phyloP scores from a whole-genome alignment of 108 stramenopile genomes.

The Epithemia pelagica region DNA sequence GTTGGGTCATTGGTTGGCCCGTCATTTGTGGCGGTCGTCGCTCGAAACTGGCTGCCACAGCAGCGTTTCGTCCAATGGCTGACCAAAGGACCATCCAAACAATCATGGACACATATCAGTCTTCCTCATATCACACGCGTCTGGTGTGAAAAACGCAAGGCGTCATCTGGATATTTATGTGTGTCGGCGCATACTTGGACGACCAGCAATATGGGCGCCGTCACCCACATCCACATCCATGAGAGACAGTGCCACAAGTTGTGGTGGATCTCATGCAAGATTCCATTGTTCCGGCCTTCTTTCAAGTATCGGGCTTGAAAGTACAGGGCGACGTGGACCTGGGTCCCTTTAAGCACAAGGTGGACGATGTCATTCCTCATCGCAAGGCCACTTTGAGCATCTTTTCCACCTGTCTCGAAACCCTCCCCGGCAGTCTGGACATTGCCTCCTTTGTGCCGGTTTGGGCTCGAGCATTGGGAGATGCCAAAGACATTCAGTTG shows the following conservation, averaged over 20 bases:
- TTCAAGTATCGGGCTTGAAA: constrained; percentile 70
- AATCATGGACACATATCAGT: too few relatives aligned
- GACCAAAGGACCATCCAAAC: too few relatives aligned
- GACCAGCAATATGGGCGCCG: too few relatives aligned
- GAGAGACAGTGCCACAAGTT: constrained; percentile 74
- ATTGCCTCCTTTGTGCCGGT: constrained; percentile 69
- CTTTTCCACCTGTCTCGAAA: constrained; percentile 87
- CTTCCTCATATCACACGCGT: too few relatives aligned
- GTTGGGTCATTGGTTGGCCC: constrained; percentile 37
- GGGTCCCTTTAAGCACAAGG: constrained; percentile 96
- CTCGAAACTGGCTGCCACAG: too few relatives aligned
- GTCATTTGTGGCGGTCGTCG: not conserved
- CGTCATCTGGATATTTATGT: too few relatives aligned
- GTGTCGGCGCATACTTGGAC: too few relatives aligned
- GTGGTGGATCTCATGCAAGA: constrained; percentile 65
- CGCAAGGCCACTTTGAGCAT: constrained; percentile 90
- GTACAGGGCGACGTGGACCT: constrained; percentile 89
- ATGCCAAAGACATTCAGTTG: constrained; percentile 79
- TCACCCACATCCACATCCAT: too few relatives aligned
- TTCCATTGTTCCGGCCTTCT: constrained; percentile 62
- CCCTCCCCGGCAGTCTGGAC: constrained; percentile 56
- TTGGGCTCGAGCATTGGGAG: constrained; percentile 56
- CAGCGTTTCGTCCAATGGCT: too few relatives aligned
- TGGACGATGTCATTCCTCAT: constrained; percentile 96
- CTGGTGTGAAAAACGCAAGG: too few relatives aligned